Conservation (phyloP, 2,329 filamentous ascomycete genomes). For the Sphaerulina vaccinii region DNA sequence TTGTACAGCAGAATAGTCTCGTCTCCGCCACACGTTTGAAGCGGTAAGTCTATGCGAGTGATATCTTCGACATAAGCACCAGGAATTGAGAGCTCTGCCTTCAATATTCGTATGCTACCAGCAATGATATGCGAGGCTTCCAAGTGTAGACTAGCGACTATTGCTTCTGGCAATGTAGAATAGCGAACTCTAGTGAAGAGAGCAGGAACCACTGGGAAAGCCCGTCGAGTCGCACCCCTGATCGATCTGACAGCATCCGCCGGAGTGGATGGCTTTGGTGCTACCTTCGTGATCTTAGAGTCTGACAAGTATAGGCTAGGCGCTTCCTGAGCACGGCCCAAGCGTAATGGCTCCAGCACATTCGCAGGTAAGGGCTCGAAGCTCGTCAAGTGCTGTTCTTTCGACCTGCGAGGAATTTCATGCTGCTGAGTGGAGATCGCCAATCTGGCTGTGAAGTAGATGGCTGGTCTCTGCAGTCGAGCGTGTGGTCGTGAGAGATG, state of each 20-base stretch:
- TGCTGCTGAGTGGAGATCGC: conserved; percentile 22
- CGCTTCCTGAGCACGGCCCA: conserved; percentile 51
- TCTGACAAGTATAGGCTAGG: conserved; percentile 68
- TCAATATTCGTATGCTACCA: conserved; percentile 55
- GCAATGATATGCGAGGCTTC: conserved; percentile 31
- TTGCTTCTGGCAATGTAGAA: conserved; percentile 54
- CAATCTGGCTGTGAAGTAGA: conserved; percentile 56
- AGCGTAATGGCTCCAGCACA: conserved; percentile 70
- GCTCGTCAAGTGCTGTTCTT: conserved; percentile 67
- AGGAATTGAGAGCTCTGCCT: conserved; percentile 57
- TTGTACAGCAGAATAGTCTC: conserved; percentile 73
- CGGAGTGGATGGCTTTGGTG: conserved; percentile 61
- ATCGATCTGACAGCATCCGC: conserved; percentile 64
- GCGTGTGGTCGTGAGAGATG: conserved; percentile 48
- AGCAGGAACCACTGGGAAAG: conserved; percentile 65
- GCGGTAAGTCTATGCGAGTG: conserved; percentile 23
- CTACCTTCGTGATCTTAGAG: conserved; percentile 70
- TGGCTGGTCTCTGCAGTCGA: conserved; percentile 63
- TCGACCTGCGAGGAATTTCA: conserved; percentile 53
- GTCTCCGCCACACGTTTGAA: conserved; percentile 59
- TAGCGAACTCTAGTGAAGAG: conserved; percentile 73
- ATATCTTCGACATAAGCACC: conserved; percentile 56
- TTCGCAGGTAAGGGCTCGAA: conserved; percentile 70
- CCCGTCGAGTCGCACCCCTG: conserved; percentile 61
- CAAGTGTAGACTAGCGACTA: conserved; percentile 33